phyloP scores from a whole-genome alignment of 106 monocot species.

The Acorus calamus region DNA sequence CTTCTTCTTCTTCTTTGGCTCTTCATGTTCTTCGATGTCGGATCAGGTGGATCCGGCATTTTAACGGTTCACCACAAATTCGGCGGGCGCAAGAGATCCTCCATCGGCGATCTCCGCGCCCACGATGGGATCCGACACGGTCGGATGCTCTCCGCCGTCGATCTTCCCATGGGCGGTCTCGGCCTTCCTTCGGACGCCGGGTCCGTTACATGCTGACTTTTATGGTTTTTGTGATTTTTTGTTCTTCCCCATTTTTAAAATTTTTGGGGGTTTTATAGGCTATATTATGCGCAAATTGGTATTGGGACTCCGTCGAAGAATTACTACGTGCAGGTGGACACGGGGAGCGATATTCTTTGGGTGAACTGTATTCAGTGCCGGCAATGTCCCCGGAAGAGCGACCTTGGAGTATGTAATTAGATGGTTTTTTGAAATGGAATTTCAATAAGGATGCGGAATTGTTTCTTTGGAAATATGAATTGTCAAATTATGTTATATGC shows the following conservation, averaged over 20 bases:
- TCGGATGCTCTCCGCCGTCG: constrained; percentile 37
- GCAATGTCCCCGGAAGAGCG: constrained; percentile 52
- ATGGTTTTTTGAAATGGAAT: no score
- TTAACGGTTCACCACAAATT: constrained; percentile 55
- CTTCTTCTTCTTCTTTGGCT: background rate
- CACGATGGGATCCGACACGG: constrained; percentile 61
- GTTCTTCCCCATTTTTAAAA: background rate
- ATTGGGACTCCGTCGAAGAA: constrained; percentile 56
- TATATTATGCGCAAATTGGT: constrained; percentile 58
- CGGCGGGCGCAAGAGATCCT: background rate
- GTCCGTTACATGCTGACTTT: constrained; percentile 19
- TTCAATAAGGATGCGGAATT: no score
- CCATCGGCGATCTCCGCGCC: constrained; percentile 33
- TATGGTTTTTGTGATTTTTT: background rate
- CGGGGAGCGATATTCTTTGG: constrained; percentile 85
- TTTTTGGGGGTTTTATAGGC: constrained; percentile 22
- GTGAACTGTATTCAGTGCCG: constrained; percentile 64
- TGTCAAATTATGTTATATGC: no score
- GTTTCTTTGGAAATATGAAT: no score
- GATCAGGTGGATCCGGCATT: constrained; percentile 22
- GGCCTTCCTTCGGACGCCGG: constrained; percentile 59
- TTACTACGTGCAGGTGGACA: constrained; percentile 75
- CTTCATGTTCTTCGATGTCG: background rate
- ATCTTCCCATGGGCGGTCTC: constrained; percentile 62
- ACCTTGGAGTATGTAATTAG: constrained; percentile 39